phyloP scores from a whole-genome alignment of 129 eudicot species.

The Sambucus nigra region DNA sequence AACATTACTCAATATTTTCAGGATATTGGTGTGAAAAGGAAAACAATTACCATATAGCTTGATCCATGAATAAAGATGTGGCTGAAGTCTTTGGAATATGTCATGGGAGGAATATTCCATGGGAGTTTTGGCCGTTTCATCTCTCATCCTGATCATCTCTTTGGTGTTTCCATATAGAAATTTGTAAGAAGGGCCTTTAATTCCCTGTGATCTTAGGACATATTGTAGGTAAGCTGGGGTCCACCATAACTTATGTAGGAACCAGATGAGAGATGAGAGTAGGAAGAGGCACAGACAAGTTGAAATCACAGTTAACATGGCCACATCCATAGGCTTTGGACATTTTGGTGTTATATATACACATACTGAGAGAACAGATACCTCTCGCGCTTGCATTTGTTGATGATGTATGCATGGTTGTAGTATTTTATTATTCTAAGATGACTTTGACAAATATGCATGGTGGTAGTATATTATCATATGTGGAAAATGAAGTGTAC shows the following conservation, averaged over 20 bases:
- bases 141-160: slow-evolving; percentile 28
- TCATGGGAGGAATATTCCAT: slow-evolving; percentile 26
- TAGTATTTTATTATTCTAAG: too few relatives aligned
- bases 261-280: neutral
- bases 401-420: too few relatives aligned
- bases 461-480: too few relatives aligned
- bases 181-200: slow-evolving; percentile 44
- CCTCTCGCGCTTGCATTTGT: too few relatives aligned
- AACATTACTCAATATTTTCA: too few relatives aligned
- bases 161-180: slow-evolving; percentile 38
- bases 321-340: neutral
- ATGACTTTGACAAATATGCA: too few relatives aligned
- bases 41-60: slow-evolving; percentile 33
- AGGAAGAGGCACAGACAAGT: slow-evolving; percentile 9
- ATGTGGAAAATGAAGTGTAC: too few relatives aligned
- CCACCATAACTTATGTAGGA: slow-evolving; percentile 33
- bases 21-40: too few relatives aligned
- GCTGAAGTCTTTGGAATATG: slow-evolving; percentile 28
- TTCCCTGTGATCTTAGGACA: slow-evolving; percentile 29
- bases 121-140: slow-evolving; percentile 12
- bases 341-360: too few relatives aligned
- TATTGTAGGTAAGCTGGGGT: slow-evolving; percentile 23
- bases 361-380: too few relatives aligned
- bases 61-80: slow-evolving; percentile 35
- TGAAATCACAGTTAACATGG: neutral